Percentiles rank a stretch among this genome's conserved stretches.
phyloP scores from a whole-genome alignment of 306 rosid species.

The Comarum palustre region DNA sequence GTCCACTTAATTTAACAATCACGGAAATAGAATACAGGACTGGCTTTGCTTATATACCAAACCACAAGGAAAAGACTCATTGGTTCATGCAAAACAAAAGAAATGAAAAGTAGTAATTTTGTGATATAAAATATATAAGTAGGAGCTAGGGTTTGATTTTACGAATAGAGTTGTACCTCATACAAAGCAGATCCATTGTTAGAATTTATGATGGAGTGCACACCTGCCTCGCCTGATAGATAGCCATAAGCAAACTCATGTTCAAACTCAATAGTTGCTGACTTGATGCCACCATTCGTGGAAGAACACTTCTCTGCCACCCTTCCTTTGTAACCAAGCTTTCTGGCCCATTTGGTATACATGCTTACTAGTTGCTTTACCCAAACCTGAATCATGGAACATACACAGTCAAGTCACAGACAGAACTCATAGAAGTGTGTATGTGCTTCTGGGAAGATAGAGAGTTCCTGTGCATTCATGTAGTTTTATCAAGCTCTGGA shows the following conservation, averaged over 20 bases:
- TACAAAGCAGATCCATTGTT: slow-evolving; percentile 35
- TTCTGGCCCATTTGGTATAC: slow-evolving; percentile 76
- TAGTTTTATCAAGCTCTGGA: not conserved
- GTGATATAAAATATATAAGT: not conserved
- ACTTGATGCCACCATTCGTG: slow-evolving; percentile 54
- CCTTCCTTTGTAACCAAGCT: slow-evolving; percentile 64
- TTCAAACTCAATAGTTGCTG: slow-evolving; percentile 70
- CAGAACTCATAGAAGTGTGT: not conserved
- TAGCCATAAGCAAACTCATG: slow-evolving; percentile 72
- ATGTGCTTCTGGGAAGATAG: not conserved
- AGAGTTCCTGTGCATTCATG: not conserved
- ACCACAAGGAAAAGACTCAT: not conserved
- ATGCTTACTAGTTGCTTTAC: slow-evolving; percentile 60
- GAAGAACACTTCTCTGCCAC: slow-evolving; percentile 51
- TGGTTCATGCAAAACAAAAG: not conserved
- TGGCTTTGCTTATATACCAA: not conserved
- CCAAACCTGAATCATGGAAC: slow-evolving; percentile 57
- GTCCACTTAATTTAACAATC: not conserved
- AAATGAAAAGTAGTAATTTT: not conserved
- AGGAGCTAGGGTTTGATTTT: not conserved
- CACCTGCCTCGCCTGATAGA: slow-evolving; percentile 80
- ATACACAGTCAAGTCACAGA: slow-evolving; percentile 26
- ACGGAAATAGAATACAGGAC: not conserved
- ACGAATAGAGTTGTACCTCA: slow-evolving; percentile 40
- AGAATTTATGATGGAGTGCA: slow-evolving; percentile 55